A percentile compares a stretch with the other conserved stretches of the same genome.
Conservation (phyloP, 495 filamentous ascomycete genomes). For the Hypomontagnella submonticulosa region DNA sequence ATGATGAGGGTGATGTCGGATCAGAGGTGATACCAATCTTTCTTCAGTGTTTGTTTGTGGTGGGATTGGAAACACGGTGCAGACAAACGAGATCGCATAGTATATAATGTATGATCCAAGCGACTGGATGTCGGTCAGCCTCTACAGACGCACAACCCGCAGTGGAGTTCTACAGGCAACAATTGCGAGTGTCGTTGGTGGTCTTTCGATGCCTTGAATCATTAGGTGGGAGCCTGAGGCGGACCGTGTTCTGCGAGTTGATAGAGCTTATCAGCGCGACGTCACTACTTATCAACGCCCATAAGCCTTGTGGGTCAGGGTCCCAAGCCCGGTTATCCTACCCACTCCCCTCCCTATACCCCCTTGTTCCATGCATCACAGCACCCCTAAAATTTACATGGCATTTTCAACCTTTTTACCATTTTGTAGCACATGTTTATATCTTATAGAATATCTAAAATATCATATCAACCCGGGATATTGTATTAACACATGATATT, state of each 20-base stretch:
- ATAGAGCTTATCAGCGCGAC: conserved; percentile 37
- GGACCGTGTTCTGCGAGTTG: conserved; percentile 17
- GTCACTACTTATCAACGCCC: conserved; percentile 23
- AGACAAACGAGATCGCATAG: conserved; percentile 16
- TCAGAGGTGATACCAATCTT: neutral
- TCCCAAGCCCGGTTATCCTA: neutral
- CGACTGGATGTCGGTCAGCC: conserved; percentile 13
- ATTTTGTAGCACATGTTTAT: no score
- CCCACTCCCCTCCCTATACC: no score
- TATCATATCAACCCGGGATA: no score
- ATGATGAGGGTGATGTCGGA: conserved; percentile 37
- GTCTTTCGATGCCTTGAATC: conserved; percentile 4
- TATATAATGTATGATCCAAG: neutral
- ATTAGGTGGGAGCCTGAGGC: conserved; percentile 15
- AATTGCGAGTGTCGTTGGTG: neutral
- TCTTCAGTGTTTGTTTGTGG: neutral
- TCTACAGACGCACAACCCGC: neutral
- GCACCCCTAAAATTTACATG: neutral
- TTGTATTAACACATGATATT: no score
- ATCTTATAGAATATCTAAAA: neutral
- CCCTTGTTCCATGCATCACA: neutral
- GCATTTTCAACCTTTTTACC: neutral
- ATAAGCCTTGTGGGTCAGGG: conserved; percentile 31
- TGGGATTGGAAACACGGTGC: neutral
- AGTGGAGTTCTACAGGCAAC: conserved; percentile 21